phyloP scores from a whole-genome alignment of 2,329 filamentous ascomycete species.

The Hypoxylon sp. region DNA sequence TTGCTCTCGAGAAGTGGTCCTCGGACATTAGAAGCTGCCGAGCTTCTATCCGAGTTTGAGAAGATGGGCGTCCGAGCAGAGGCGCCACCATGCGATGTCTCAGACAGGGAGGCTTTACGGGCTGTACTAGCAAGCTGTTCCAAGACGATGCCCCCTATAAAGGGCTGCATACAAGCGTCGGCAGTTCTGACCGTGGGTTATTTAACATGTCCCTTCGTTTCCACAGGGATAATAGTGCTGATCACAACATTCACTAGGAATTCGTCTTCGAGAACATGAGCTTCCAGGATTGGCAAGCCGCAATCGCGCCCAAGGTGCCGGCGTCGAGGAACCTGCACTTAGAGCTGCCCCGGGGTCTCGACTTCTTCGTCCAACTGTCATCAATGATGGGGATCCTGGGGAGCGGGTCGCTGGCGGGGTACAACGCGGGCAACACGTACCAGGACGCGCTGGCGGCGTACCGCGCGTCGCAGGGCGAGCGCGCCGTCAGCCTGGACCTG shows the following conservation, averaged over 20 bases:
- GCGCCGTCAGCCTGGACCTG: conserved; percentile 44
- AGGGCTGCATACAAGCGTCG: conserved; percentile 45
- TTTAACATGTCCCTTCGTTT: too few relatives aligned
- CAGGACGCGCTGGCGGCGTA: conserved; percentile 47
- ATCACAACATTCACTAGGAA: conserved; percentile 32
- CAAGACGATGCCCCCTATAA: conserved; percentile 39
- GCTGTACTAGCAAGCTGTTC: background rate
- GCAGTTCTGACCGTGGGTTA: conserved; percentile 43
- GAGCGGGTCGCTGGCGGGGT: conserved; percentile 46
- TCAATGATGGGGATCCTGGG: conserved; percentile 48
- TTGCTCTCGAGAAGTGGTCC: conserved; percentile 47
- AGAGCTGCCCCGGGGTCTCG: conserved; percentile 43
- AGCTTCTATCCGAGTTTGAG: conserved; percentile 4
- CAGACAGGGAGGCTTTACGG: background rate
- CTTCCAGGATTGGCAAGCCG: conserved; percentile 48
- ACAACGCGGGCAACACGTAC: conserved; percentile 50
- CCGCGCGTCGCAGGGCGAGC: conserved; percentile 39
- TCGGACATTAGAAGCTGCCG: conserved; percentile 14
- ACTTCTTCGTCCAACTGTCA: conserved; percentile 54
- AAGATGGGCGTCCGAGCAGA: background rate
- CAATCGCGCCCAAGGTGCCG: conserved; percentile 50
- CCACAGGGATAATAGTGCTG: background rate
- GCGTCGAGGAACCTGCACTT: conserved; percentile 47
- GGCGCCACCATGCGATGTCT: conserved; percentile 19
- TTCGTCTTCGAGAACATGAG: conserved; percentile 50